These are phyloP conservation scores for Hypseocharis bilobata DNA, from an alignment of 441 rosid species.

Conservation along the genomic window DNA sequence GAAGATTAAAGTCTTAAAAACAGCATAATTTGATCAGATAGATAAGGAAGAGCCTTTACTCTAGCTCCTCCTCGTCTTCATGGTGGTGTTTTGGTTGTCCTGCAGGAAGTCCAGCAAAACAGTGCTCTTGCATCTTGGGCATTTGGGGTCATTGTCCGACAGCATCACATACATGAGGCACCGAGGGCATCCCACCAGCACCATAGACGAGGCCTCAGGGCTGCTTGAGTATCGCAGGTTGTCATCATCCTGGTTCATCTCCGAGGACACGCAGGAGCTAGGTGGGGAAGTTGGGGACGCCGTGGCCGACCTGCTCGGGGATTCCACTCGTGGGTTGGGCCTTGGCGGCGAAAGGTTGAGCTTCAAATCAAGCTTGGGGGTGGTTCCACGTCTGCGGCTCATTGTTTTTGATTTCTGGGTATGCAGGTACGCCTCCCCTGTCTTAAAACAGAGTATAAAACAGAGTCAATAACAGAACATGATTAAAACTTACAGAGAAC, in stretches of 20 bases:
- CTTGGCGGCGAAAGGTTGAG: conserved; percentile 84
- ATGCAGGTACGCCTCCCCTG: conserved; percentile 9
- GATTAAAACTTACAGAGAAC: not conserved
- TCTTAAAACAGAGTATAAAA: not conserved
- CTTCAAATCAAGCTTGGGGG: conserved; percentile 71
- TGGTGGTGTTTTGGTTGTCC: conserved; percentile 28
- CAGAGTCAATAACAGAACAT: not conserved
- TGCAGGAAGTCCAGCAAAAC: conserved; percentile 84
- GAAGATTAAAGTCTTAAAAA: conserved; percentile 22
- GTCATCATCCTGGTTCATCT: conserved; percentile 46
- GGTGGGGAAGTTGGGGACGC: conserved; percentile 71
- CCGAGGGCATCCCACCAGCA: conserved; percentile 85
- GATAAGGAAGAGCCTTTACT: not conserved
- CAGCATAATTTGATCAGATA: conserved; percentile 11
- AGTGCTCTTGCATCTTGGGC: conserved; percentile 94
- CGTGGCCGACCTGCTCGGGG: conserved; percentile 54
- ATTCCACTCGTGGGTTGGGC: conserved; percentile 31
- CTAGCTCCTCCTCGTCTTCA: conserved; percentile 40
- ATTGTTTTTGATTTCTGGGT: conserved; percentile 26
- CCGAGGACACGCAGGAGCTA: conserved; percentile 85
- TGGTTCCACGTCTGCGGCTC: conserved; percentile 56
- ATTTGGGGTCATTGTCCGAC: conserved; percentile 77
- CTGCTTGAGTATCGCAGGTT: conserved; percentile 39
- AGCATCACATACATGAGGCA: conserved; percentile 98
- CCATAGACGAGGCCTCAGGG: conserved; percentile 82